Conservation (phyloP, 1,284 basidiomycete genomes). For the Phylloboletellus chloephorus region DNA sequence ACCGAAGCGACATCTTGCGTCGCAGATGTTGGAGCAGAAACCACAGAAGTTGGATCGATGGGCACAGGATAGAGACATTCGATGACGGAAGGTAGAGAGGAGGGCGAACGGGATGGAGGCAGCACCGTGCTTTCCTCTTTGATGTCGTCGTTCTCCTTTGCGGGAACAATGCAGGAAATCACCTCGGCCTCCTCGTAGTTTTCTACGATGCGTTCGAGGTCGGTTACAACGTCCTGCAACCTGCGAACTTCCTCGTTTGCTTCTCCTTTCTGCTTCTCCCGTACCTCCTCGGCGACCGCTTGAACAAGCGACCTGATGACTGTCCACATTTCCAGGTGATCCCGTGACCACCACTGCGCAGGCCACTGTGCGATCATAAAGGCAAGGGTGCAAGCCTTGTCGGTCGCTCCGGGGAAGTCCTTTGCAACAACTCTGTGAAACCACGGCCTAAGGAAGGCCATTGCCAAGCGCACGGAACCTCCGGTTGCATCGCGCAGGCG, state of each 20-base stretch:
- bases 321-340: conserved; percentile 54
- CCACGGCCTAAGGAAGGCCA: conserved; percentile 63
- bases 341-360: conserved; percentile 55
- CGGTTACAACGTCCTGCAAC: conserved; percentile 46
- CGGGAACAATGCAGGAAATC: conserved; percentile 22
- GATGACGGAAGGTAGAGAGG: conserved; percentile 14
- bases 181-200: conserved; percentile 30
- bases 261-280: conserved; percentile 42
- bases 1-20: conserved; percentile 6
- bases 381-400: conserved; percentile 48
- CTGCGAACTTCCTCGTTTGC: conserved; percentile 39
- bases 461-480: conserved; percentile 59
- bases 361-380: conserved; percentile 65
- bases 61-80: conserved; percentile 16
- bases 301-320: conserved; percentile 52
- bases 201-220: conserved; percentile 42
- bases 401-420: conserved; percentile 46
- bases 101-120: conserved; percentile 22
- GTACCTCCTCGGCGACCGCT: conserved; percentile 59
- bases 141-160: conserved; percentile 17
- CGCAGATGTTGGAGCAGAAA: conserved; percentile 2
- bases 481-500: conserved; percentile 60
- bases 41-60: background rate
- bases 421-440: conserved; percentile 48
- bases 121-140: conserved; percentile 13